Evolutionary conservation across 2,329 filamentous ascomycete species (phyloP).

Genomic region (Cladosporium halotolerans): DNA sequence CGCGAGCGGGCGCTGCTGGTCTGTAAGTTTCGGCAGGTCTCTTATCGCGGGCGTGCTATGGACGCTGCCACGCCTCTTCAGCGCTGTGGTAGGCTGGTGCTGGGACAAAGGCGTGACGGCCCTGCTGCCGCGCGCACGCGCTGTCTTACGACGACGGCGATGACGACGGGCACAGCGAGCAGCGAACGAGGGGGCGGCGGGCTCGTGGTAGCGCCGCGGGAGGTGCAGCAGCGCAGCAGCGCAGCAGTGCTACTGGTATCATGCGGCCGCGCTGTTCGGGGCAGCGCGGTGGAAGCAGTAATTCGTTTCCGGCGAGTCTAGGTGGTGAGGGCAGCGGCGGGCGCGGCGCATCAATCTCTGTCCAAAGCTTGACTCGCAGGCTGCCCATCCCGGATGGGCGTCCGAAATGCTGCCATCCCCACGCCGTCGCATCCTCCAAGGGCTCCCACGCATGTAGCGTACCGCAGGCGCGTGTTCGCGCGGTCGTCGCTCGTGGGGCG

Average conservation of each 20-base stretch:
- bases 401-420: conserved; percentile 1
- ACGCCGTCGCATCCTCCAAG: background rate
- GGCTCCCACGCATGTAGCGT: no score
- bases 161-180: background rate
- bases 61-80: background rate
- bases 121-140: background rate
- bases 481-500: no score
- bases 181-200: background rate
- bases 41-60: background rate
- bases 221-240: background rate
- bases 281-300: background rate
- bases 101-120: background rate
- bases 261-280: background rate
- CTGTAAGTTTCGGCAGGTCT: conserved; percentile 12
- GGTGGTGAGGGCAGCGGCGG: no score
- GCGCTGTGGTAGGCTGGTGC: conserved; percentile 2
- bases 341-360: conserved; percentile 10
- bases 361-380: conserved; percentile 10
- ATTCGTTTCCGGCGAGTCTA: background rate
- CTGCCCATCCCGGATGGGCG: conserved; percentile 1
- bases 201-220: background rate
- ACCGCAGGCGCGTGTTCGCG: no score
- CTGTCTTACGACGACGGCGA: conserved; percentile 6
- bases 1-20: background rate
- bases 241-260: background rate